Evolutionary conservation across 2,329 filamentous ascomycete genomes (phyloP).

Genomic region (Neonectria neomacrospora): DNA sequence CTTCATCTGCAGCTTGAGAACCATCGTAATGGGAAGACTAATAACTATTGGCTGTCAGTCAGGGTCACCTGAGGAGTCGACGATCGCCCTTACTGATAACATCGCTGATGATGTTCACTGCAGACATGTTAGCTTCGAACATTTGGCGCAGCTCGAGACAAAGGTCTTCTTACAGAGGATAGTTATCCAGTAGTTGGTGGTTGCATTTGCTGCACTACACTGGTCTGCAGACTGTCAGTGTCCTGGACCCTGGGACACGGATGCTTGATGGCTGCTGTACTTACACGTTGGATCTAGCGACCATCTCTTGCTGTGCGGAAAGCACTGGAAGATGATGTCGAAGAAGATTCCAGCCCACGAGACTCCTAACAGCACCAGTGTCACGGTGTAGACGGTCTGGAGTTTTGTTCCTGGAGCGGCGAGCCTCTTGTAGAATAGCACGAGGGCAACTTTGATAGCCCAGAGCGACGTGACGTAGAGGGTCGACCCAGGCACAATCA

Average conservation of each 20-base stretch:
- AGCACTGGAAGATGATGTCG: constrained; percentile 54
- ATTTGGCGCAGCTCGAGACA: not conserved
- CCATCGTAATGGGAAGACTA: constrained; percentile 50
- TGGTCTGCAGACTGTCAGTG: constrained; percentile 30
- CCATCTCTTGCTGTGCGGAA: constrained; percentile 48
- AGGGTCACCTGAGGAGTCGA: fast-evolving
- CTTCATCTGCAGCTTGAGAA: constrained; percentile 49
- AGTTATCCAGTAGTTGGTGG: constrained; percentile 40
- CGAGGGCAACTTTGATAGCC: constrained; percentile 54
- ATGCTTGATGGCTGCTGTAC: not conserved
- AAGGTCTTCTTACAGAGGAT: constrained; percentile 28
- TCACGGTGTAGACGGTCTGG: constrained; percentile 51
- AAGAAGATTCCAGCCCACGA: constrained; percentile 51
- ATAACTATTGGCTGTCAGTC: constrained; percentile 40
- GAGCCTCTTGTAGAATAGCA: constrained; percentile 55
- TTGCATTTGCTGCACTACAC: constrained; percentile 31
- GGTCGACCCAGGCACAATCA: constrained; percentile 54
- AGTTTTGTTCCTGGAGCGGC: constrained; percentile 50
- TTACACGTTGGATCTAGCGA: constrained; percentile 43
- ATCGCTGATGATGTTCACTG: constrained; percentile 39
- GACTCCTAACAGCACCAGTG: constrained; percentile 45
- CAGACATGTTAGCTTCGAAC: not conserved
- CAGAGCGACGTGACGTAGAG: constrained; percentile 55
- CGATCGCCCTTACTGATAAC: constrained; percentile 29
- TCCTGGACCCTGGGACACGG: not conserved